Evolutionary conservation across 2,329 filamentous ascomycete species (phyloP).

Genomic region (Fusarium proliferatum): DNA sequence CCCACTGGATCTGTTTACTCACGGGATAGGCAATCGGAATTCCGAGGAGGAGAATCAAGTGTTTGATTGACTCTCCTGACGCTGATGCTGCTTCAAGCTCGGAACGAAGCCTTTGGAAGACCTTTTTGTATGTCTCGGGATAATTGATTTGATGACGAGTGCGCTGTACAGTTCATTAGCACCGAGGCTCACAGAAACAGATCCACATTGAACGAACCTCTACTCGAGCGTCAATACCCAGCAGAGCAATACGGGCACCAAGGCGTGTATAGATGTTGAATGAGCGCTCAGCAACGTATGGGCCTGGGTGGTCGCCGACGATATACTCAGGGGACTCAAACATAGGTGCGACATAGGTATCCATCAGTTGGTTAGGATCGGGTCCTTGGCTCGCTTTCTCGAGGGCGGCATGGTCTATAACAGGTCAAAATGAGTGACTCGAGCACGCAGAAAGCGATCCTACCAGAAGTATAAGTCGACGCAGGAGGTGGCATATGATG

Average conservation of each 20-base stretch:
- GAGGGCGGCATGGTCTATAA: conserved; percentile 40
- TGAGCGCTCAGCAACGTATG: conserved; percentile 90
- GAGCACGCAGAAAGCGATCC: not conserved
- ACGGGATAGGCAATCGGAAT: conserved; percentile 88
- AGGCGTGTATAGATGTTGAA: conserved; percentile 88
- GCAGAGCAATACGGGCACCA: conserved; percentile 83
- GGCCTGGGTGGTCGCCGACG: conserved; percentile 78
- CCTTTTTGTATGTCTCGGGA: conserved; percentile 85
- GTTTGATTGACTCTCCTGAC: conserved; percentile 81
- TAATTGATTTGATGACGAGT: conserved; percentile 96
- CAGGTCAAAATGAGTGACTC: conserved; percentile 16
- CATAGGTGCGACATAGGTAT: conserved; percentile 75
- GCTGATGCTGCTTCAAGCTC: conserved; percentile 77
- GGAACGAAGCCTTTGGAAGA: conserved; percentile 79
- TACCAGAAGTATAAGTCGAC: conserved; percentile 77
- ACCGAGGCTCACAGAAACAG: not conserved
- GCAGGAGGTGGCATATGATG: conserved; percentile 88
- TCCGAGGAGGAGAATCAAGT: conserved; percentile 87
- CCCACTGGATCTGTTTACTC: conserved; percentile 48
- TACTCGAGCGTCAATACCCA: conserved; percentile 92
- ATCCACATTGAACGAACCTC: conserved; percentile 65
- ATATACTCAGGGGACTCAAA: conserved; percentile 78
- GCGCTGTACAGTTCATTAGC: conserved; percentile 68
- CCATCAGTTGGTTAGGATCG: conserved; percentile 77
- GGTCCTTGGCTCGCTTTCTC: conserved; percentile 59